Conservation (phyloP, 2,329 filamentous ascomycete species). For the Tolypocladium album region DNA sequence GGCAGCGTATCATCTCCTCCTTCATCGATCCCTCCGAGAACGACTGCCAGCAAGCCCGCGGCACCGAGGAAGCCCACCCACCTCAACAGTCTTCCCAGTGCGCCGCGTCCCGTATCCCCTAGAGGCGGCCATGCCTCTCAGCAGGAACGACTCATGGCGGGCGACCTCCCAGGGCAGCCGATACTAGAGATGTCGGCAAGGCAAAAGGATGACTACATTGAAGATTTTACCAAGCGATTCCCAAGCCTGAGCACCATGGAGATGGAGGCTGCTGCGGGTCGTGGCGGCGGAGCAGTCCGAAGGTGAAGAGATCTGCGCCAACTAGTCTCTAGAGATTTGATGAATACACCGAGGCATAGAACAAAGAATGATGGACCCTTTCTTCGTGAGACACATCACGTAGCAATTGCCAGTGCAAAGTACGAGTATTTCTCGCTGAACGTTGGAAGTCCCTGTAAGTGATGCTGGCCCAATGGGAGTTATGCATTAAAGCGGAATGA, state of each 20-base stretch:
- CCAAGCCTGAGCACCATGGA: slow-evolving; percentile 78
- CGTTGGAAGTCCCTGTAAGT: background rate
- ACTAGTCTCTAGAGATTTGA: background rate
- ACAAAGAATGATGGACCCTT: background rate
- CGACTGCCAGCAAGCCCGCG: slow-evolving; percentile 29
- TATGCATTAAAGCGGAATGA: background rate
- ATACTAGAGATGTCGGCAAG: slow-evolving; percentile 42
- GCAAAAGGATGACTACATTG: slow-evolving; percentile 55
- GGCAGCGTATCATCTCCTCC: slow-evolving; percentile 10
- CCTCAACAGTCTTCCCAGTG: slow-evolving; percentile 44
- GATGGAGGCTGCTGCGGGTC: slow-evolving; percentile 55
- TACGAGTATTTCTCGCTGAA: background rate
- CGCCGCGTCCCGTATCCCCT: slow-evolving; percentile 31
- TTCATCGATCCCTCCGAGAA: slow-evolving; percentile 13
- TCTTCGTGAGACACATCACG: background rate
- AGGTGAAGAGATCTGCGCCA: slow-evolving; percentile 7
- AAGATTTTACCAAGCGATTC: slow-evolving; percentile 72
- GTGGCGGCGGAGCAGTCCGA: slow-evolving; percentile 17
- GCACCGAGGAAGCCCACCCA: slow-evolving; percentile 53
- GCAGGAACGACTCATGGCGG: slow-evolving; percentile 29
- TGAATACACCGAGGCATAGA: background rate
- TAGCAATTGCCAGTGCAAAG: background rate
- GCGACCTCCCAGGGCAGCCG: slow-evolving; percentile 36
- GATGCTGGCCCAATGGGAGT: background rate
- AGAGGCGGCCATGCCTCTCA: slow-evolving; percentile 22